Conservation (phyloP, 2,329 filamentous ascomycete genomes). For the Cladosporium sp. region DNA sequence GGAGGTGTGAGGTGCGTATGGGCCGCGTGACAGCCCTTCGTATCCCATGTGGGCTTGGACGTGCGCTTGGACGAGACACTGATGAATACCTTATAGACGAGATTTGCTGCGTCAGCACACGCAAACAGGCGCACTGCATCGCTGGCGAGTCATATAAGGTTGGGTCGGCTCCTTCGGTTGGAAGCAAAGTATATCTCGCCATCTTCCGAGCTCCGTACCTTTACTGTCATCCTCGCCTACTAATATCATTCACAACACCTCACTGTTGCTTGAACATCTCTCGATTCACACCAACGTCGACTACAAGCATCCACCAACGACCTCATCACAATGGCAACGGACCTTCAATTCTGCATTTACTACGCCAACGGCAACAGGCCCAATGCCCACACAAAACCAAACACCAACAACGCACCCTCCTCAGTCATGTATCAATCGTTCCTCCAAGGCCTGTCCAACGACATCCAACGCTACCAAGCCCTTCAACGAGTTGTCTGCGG, state of each 20-base stretch:
- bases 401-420: neutral
- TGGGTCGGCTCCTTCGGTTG: neutral
- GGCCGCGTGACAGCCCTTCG: slow-evolving; percentile 16
- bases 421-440: slow-evolving; percentile 29
- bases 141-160: slow-evolving; percentile 9
- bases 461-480: slow-evolving; percentile 27
- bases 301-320: slow-evolving; percentile 5
- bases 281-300: neutral
- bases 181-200: neutral
- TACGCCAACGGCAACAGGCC: slow-evolving; percentile 3
- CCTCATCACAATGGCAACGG: slow-evolving; percentile 20
- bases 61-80: slow-evolving; percentile 17
- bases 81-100: slow-evolving; percentile 18
- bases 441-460: slow-evolving; percentile 30
- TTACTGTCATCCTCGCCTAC: neutral
- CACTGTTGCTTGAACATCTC: neutral
- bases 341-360: slow-evolving; percentile 18
- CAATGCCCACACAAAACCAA: neutral
- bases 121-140: neutral
- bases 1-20: slow-evolving; percentile 1
- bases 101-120: slow-evolving; percentile 14
- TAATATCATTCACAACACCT: neutral
- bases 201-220: neutral
- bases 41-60: slow-evolving; percentile 5
- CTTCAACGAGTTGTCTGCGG: slow-evolving; percentile 14